These are phyloP conservation scores for Clarkia xantiana DNA, from an alignment of 345 rosid genomes.

Conservation along the genomic window DNA sequence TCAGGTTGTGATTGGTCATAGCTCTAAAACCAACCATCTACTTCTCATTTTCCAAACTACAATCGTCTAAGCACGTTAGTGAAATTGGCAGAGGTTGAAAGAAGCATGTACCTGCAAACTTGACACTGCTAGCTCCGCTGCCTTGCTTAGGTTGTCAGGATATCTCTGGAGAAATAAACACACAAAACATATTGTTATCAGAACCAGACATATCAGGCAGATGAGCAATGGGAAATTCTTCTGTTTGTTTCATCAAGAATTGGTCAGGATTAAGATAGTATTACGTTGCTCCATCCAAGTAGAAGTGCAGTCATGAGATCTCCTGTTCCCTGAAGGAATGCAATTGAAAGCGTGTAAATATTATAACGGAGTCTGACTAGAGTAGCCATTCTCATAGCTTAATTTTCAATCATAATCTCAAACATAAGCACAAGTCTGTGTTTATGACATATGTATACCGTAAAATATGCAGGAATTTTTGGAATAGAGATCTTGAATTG, in stretches of 20 bases:
- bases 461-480: conserved; percentile 88
- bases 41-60: too few species aligned
- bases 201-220: not conserved
- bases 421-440: not conserved
- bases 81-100: not conserved
- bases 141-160: conserved; percentile 59
- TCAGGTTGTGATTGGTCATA: too few species aligned
- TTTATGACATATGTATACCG: conserved; percentile 33
- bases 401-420: not conserved
- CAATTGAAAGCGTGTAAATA: conserved; percentile 1
- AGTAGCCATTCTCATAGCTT: not conserved
- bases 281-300: conserved; percentile 99
- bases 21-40: too few species aligned
- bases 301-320: conserved; percentile 95
- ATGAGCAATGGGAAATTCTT: too few species aligned
- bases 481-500: conserved; percentile 83
- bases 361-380: conserved; percentile 3
- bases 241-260: too few species aligned
- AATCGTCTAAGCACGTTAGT: not conserved
- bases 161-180: conserved; percentile 47
- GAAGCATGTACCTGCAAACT: conserved; percentile 63
- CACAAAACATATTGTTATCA: not conserved
- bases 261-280: not conserved
- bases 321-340: conserved; percentile 70
- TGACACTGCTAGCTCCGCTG: conserved; percentile 95